Evolutionary conservation across 352 stramenopile genomes (phyloP), one percentile per base, ranked within the genome.

Genomic region (Pythium scleroteichum): DNA sequence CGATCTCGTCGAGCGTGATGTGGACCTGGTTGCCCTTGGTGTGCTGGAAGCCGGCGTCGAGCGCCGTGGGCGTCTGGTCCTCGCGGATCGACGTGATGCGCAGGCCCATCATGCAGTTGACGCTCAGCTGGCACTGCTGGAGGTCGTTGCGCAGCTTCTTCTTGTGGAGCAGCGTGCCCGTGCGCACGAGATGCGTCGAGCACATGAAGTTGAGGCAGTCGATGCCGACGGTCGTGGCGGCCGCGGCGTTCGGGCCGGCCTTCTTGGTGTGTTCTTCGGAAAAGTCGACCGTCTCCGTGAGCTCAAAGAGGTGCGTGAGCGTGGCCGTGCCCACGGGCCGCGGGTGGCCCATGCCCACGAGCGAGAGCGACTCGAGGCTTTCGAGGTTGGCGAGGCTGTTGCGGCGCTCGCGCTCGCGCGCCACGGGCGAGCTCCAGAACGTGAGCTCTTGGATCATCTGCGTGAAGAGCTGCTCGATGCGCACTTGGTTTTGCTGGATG

Each of bases 61-160:
- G 69, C 41, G 75, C 58, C 4, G 59, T 71, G 4, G 57, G 26
- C 19, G 62, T 68, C 49, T 82, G 69, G 22, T 81, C 75, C 29
- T 79, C 69, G 27, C 80, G 79, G 16, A 89, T 46, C 41, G 71
- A 76, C 39, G 83, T 90, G 57, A 94, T 81, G 12, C 78, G 81
- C 9, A 95, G 67, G 12, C 86, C 86, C 82, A 95, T 88, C 86
- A 95, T 95, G 59, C 86, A 95, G 59, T 95, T 95, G 35, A 92
- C 64, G 59, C 78, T 88, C 39, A 92, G 69, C 27, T 87, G 63
- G 23, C 78, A 92, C 26, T 58, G 53, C 64, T 92, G 82, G 10
- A 92, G 26, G 32, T 92, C 80, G 48, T 95, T 92, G 51, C 86
- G 86, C 23, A 92, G 71, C 69, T 90, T 94, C 59, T 88, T 88